Evolutionary conservation across 345 rosid genomes (phyloP), one percentile per base, ranked within the genome.

Genomic region (Psidium friedrichsthalianum): DNA sequence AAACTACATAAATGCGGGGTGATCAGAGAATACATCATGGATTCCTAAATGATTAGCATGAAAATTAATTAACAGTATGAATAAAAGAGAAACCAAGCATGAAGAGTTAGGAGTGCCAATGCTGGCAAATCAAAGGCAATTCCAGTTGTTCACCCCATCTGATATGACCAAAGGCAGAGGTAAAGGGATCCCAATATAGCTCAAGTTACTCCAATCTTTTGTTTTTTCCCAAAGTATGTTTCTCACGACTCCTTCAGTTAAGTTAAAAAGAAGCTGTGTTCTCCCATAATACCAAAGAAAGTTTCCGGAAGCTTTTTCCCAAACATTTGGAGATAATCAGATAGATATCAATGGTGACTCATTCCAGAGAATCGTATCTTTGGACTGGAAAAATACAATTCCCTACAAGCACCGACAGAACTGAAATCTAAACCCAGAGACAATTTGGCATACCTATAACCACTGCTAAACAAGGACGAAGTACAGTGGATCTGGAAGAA

Each of bases 401-500:
- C 78, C 18, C 44, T 18, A 32, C 44, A 32, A 64, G 44, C 22
- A 32, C 22, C 2, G 78, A 81, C 55, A 81, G 32, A 81, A 52
- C 83, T 22, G 44, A 81, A 81, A 52, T 32, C 10, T 1, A 51
- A 82, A 27, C 47, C 6, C 42, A 13, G 56, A 52, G 44, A 56
- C 56, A 36, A 83, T 51, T 32, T 18, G 40, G 82, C 90, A 88
- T 93, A 91, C 98, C 96, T 90, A 92, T 88, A 87, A 52, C 83
- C 85, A 74, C 44, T 86, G 27, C 84, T 92, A 89, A 95, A 85
- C 58, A 96, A 85, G 84, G 84, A 95, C 88, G 18, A 95, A 92
- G 90, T 93, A 94, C 59, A 94, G 90, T 6, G 98, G 96, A 86
- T 96, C 98, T 42, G 49, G 93, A 87, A 86, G 94, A 83, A 24